Percentiles rank a stretch among this genome's conserved stretches.
Conservation (phyloP, 148 eudicot genomes). For the Drosera capensis region DNA sequence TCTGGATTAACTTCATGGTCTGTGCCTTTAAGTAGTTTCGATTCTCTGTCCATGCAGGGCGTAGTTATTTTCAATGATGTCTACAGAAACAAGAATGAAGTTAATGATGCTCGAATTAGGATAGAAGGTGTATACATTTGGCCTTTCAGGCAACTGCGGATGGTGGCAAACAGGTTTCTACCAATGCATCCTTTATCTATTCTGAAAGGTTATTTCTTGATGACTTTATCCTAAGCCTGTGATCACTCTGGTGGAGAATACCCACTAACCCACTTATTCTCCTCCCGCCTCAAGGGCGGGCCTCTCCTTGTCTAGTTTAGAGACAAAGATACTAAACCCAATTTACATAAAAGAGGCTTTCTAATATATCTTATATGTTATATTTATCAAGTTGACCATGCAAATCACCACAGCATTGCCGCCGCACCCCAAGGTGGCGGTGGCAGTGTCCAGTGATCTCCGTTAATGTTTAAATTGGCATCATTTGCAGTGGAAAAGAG, state of each 20-base stretch:
- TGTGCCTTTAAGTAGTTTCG: not conserved
- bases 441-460: no score
- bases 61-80: slow-evolving; percentile 82
- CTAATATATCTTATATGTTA: no score
- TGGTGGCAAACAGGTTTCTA: slow-evolving; percentile 85
- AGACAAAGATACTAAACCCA: no score
- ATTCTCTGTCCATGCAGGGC: slow-evolving; percentile 33
- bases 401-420: no score
- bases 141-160: slow-evolving; percentile 94
- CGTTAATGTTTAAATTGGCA: slow-evolving; percentile 5
- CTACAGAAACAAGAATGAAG: slow-evolving; percentile 65
- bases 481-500: slow-evolving; percentile 75
- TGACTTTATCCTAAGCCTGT: not conserved
- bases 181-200: not conserved
- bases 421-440: no score
- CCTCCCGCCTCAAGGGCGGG: no score
- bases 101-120: slow-evolving; percentile 71
- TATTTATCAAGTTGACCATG: not conserved
- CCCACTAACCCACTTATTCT: no score
- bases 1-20: not conserved
- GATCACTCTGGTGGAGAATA: not conserved
- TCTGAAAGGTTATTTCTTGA: not conserved
- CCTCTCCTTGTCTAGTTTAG: no score
- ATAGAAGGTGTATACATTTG: slow-evolving; percentile 97
- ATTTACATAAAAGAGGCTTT: no score